phyloP scores from a whole-genome alignment of 2,329 filamentous ascomycete species.

The Fusarium sp. region DNA sequence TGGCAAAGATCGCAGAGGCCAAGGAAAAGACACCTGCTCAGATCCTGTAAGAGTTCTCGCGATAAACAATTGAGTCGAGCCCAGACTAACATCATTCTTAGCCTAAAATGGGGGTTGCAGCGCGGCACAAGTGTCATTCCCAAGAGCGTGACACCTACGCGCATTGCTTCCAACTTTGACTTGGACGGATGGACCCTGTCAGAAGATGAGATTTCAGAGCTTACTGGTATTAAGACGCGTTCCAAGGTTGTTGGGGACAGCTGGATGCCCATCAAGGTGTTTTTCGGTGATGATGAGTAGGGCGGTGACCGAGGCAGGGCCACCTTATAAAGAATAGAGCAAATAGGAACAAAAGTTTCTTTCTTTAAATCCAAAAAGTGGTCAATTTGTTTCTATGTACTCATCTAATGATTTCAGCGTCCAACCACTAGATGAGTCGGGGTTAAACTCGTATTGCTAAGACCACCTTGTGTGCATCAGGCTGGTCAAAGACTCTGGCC shows the following conservation, averaged over 20 bases:
- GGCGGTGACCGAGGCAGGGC: too few relatives aligned
- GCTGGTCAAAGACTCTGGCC: background rate
- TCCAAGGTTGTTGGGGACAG: slow-evolving; percentile 16
- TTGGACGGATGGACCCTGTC: slow-evolving; percentile 17
- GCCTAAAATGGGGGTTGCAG: slow-evolving; percentile 21
- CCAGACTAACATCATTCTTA: background rate
- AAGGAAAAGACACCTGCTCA: slow-evolving; percentile 12
- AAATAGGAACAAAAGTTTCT: background rate
- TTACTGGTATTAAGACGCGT: slow-evolving; percentile 9
- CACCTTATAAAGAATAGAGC: background rate
- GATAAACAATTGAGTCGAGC: background rate
- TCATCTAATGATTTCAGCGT: background rate
- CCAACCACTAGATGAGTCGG: background rate
- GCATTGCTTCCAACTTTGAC: slow-evolving; percentile 22
- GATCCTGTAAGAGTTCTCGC: slow-evolving; percentile 6
- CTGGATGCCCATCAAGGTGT: slow-evolving; percentile 23
- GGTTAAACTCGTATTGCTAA: background rate
- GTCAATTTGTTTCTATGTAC: background rate
- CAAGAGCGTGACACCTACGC: slow-evolving; percentile 13
- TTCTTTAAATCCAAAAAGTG: background rate
- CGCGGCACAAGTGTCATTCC: slow-evolving; percentile 19
- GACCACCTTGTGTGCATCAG: background rate
- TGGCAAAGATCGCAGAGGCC: slow-evolving; percentile 7
- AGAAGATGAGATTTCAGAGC: slow-evolving; percentile 2
- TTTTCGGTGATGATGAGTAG: slow-evolving; percentile 19